Percentiles rank a stretch among this genome's conserved stretches.
These are phyloP conservation scores for Tetrastigma voinierianum DNA, from an alignment of 164 flowering plant species.

Conservation along the genomic window DNA sequence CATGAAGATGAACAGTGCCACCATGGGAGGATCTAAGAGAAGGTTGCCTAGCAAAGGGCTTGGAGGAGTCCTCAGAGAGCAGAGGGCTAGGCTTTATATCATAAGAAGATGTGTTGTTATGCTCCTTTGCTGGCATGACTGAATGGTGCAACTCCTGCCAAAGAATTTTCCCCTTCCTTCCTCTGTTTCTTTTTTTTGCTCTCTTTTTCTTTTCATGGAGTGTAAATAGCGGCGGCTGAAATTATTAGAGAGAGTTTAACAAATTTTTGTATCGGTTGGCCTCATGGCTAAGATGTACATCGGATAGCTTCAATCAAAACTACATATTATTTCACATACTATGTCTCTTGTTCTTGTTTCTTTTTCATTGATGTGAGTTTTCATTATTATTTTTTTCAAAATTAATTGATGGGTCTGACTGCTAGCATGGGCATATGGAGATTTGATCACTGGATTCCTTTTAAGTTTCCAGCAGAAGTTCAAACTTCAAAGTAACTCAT, in stretches of 20 bases:
- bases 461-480: no score
- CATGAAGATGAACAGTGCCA: slow-evolving; percentile 35
- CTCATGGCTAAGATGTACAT: slow-evolving; percentile 18
- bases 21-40: slow-evolving; percentile 41
- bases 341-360: not conserved
- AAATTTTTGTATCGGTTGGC: slow-evolving; percentile 23
- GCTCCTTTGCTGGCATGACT: slow-evolving; percentile 72
- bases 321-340: not conserved
- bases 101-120: slow-evolving; percentile 71
- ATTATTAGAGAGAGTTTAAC: slow-evolving; percentile 4
- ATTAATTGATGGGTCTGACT: not conserved
- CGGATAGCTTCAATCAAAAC: slow-evolving; percentile 16
- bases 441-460: no score
- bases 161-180: not conserved
- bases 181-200: not conserved
- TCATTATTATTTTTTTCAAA: not conserved
- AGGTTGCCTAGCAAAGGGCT: slow-evolving; percentile 53
- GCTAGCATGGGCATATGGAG: no score
- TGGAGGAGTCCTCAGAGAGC: slow-evolving; percentile 60
- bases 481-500: no score
- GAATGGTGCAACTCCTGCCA: not conserved
- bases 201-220: slow-evolving; percentile 11
- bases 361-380: not conserved
- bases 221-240: slow-evolving; percentile 36
- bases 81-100: slow-evolving; percentile 62